Conservation (phyloP, 2,329 filamentous ascomycete genomes). For the Neocucurbitaria cava region DNA sequence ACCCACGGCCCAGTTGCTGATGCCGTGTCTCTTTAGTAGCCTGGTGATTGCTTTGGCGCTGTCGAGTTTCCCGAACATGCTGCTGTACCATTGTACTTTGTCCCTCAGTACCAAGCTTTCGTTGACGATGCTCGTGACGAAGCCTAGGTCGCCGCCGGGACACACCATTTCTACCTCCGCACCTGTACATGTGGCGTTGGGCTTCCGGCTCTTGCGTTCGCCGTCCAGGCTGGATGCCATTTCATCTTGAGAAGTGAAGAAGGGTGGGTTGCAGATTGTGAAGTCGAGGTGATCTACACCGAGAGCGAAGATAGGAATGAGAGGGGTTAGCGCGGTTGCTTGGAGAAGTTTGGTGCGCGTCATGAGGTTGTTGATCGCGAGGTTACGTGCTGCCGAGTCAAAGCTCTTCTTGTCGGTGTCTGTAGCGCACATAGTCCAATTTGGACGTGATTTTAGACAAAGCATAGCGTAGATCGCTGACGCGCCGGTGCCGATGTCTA, state of each 20-base stretch:
- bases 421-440: constrained; percentile 64
- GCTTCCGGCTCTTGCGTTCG: constrained; percentile 68
- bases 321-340: constrained; percentile 57
- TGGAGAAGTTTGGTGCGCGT: constrained; percentile 69
- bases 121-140: constrained; percentile 72
- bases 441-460: constrained; percentile 69
- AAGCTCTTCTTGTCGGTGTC: constrained; percentile 80
- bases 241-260: constrained; percentile 79
- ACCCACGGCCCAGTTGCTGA: constrained; percentile 83
- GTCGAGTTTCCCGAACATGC: constrained; percentile 83
- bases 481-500: constrained; percentile 90
- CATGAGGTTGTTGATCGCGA: constrained; percentile 69
- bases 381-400: constrained; percentile 70
- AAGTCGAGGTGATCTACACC: constrained; percentile 72
- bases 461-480: constrained; percentile 91
- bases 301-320: constrained; percentile 70
- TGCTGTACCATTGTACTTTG: constrained; percentile 84
- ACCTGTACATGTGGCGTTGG: constrained; percentile 78
- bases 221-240: constrained; percentile 67
- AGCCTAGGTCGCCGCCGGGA: constrained; percentile 76
- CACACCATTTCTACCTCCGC: constrained; percentile 86
- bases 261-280: constrained; percentile 93
- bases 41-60: constrained; percentile 69
- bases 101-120: constrained; percentile 69
- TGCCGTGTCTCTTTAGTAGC: constrained; percentile 61